These are phyloP conservation scores for Aschersonia sp. DNA, from an alignment of 2,329 filamentous ascomycete species.

Conservation along the genomic window DNA sequence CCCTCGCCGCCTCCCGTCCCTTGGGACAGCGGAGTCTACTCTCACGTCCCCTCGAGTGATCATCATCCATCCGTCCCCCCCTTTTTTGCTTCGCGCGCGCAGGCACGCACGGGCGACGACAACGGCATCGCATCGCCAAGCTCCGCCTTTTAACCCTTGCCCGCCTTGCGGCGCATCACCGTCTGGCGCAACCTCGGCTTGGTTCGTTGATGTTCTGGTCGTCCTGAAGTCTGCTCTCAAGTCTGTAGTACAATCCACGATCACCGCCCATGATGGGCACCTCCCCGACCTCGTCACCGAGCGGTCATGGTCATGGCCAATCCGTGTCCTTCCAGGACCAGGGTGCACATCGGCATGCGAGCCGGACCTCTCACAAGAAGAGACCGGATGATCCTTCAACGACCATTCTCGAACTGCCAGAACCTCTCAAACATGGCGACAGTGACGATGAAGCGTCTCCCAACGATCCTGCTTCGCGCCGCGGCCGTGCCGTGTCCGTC, in stretches of 20 bases:
- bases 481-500: constrained; percentile 36
- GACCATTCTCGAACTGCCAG: constrained; percentile 30
- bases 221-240: no score
- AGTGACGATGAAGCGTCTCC: constrained; percentile 29
- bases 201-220: neutral
- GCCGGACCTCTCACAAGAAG: constrained; percentile 30
- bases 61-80: no score
- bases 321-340: neutral
- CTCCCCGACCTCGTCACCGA: constrained; percentile 1
- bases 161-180: neutral
- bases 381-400: constrained; percentile 21
- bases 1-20: no score
- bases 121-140: neutral
- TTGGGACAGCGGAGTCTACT: no score
- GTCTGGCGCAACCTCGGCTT: neutral
- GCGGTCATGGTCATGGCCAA: neutral
- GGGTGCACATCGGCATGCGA: constrained; percentile 19
- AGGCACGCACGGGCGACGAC: neutral
- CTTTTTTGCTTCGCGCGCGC: neutral
- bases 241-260: no score
- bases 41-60: no score
- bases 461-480: constrained; percentile 24
- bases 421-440: constrained; percentile 34
- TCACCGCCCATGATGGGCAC: constrained; percentile 1
- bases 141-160: neutral